A percentile compares a stretch with the other conserved stretches of the same genome.
These are phyloP conservation scores for Cladophialophora yegresii DNA, from an alignment of 2,329 filamentous ascomycete genomes.

Conservation along the genomic window DNA sequence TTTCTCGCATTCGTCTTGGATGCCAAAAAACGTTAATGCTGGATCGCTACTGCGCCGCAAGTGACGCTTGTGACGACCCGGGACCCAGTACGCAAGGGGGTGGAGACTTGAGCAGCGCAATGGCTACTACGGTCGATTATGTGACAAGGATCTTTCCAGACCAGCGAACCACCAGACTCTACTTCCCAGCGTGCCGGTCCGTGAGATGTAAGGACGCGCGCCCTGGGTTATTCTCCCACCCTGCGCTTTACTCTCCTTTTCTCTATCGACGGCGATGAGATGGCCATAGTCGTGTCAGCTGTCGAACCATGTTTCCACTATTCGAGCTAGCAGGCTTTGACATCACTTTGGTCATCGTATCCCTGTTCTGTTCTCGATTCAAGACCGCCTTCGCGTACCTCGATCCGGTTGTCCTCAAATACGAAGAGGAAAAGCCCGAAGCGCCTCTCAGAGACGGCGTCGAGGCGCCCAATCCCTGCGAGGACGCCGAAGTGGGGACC, in stretches of 20 bases:
- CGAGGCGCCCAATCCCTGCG: neutral
- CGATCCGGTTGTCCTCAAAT: neutral
- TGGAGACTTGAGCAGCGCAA: no score
- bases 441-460: neutral
- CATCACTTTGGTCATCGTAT: constrained; percentile 4
- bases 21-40: no score
- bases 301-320: constrained; percentile 7
- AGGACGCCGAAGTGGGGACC: neutral
- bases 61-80: no score
- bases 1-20: no score
- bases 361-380: constrained; percentile 1
- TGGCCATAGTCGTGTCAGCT: neutral
- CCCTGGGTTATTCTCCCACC: neutral
- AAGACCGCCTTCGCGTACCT: constrained; percentile 3
- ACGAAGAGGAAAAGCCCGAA: neutral
- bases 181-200: neutral
- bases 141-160: neutral
- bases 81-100: no score
- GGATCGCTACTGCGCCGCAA: no score
- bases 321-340: constrained; percentile 9
- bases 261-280: neutral
- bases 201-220: neutral
- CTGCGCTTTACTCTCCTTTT: neutral
- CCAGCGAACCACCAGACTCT: neutral
- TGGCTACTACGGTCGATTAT: neutral